phyloP scores from a whole-genome alignment of 1,139 yeast species.

The Yamadazyma taylorii region DNA sequence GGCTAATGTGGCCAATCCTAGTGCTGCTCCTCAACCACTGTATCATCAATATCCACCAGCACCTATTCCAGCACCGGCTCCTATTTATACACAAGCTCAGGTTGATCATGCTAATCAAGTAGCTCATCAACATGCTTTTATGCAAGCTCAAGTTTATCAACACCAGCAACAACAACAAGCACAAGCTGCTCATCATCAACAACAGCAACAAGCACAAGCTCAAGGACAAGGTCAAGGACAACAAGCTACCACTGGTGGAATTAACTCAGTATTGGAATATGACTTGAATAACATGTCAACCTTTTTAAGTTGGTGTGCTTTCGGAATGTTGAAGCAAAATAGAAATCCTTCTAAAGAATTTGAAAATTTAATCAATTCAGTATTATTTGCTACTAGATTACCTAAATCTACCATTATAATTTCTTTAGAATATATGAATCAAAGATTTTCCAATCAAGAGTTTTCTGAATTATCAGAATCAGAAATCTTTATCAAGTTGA shows the following conservation, averaged over 20 bases:
- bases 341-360: conserved; percentile 55
- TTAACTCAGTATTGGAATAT: conserved; percentile 74
- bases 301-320: conserved; percentile 67
- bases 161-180: conserved; percentile 3
- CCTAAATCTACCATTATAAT: conserved; percentile 79
- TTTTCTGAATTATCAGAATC: conserved; percentile 32
- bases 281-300: conserved; percentile 75
- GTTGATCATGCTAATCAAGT: conserved; percentile 1
- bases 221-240: conserved; percentile 4
- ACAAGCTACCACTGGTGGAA: conserved; percentile 55
- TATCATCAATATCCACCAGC: conserved; percentile 3
- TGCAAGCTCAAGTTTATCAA: conserved; percentile 5
- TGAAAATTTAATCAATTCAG: conserved; percentile 61
- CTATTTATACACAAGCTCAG: conserved; percentile 5
- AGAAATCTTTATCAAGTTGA: conserved; percentile 61
- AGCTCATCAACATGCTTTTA: conserved; percentile 2
- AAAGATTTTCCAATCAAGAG: conserved; percentile 32
- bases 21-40: neutral
- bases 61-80: conserved; percentile 3
- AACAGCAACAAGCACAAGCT: conserved; percentile 1
- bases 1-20: neutral
- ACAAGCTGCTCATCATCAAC: conserved; percentile 6
- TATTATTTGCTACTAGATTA: conserved; percentile 84
- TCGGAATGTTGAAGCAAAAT: conserved; percentile 55
- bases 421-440: conserved; percentile 73